Percentiles rank a stretch among this genome's conserved stretches.
Conservation (phyloP, 169 alveolate genomes). For the Cryptosporidium sp. region DNA sequence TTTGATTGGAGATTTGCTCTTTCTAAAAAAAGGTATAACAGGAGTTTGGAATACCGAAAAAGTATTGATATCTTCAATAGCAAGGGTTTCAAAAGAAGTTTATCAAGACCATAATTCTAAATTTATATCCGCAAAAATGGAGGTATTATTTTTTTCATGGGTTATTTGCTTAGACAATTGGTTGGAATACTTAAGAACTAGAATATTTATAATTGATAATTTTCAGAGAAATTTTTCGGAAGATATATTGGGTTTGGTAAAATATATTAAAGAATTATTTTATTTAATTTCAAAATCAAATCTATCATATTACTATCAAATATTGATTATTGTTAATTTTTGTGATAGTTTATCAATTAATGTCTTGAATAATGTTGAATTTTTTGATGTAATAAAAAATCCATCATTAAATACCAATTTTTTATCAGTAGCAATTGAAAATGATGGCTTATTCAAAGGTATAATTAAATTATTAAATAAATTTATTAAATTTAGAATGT, state of each 20-base stretch:
- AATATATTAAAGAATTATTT: conserved; percentile 18
- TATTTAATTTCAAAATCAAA: conserved; percentile 25
- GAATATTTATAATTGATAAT: conserved; percentile 11
- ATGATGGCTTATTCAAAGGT: not conserved
- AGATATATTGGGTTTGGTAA: conserved; percentile 16
- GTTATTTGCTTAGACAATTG: conserved; percentile 21
- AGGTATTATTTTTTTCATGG: conserved; percentile 27
- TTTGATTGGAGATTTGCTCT: conserved; percentile 51
- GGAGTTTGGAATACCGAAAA: conserved; percentile 63
- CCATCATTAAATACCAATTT: not conserved
- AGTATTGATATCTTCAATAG: conserved; percentile 54
- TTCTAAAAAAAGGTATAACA: not conserved
- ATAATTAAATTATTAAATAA: not conserved
- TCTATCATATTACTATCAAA: conserved; percentile 1
- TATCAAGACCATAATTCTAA: not conserved
- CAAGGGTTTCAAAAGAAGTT: conserved; percentile 22
- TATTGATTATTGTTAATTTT: not conserved
- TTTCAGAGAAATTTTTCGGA: not conserved
- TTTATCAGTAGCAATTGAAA: not conserved
- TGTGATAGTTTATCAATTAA: conserved; percentile 10
- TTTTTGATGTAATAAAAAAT: not conserved
- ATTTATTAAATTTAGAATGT: not conserved
- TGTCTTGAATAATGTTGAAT: not conserved
- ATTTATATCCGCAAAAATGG: not conserved
- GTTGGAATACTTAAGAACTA: conserved; percentile 32